phyloP scores from a whole-genome alignment of 352 stramenopile genomes.

The Globisporangium ultimum region DNA sequence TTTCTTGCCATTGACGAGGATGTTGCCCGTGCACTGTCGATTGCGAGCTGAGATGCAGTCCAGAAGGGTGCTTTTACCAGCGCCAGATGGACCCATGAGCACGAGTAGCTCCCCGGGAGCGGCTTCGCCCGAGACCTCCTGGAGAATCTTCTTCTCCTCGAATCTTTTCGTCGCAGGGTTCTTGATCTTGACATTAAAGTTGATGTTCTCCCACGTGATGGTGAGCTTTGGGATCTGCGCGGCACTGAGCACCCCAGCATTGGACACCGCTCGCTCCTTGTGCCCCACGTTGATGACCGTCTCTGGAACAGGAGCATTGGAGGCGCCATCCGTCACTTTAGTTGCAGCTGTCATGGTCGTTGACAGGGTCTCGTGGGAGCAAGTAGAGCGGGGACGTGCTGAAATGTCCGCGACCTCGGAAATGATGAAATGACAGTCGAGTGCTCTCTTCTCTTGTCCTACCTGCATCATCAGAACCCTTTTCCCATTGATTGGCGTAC shows the following conservation, averaged over 20 bases:
- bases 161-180: constrained; percentile 20
- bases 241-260: constrained; percentile 27
- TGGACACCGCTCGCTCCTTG: constrained; percentile 19
- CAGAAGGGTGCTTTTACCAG: constrained; percentile 36
- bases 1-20: constrained; percentile 50
- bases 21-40: constrained; percentile 44
- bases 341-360: not conserved
- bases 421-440: too few relatives aligned
- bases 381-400: too few relatives aligned
- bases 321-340: not conserved
- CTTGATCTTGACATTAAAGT: constrained; percentile 24
- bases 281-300: constrained; percentile 12
- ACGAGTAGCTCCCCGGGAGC: constrained; percentile 25
- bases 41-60: constrained; percentile 38
- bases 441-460: too few relatives aligned
- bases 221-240: constrained; percentile 24
- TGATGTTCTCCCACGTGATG: constrained; percentile 30
- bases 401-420: too few relatives aligned
- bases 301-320: not conserved
- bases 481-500: too few relatives aligned
- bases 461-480: too few relatives aligned
- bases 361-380: not conserved
- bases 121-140: constrained; percentile 32
- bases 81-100: constrained; percentile 39
- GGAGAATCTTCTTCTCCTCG: constrained; percentile 40